A percentile compares a stretch with the other conserved stretches of the same genome.
phyloP scores from a whole-genome alignment of 768 basidiomycete genomes.

The Suillus occidentalis region DNA sequence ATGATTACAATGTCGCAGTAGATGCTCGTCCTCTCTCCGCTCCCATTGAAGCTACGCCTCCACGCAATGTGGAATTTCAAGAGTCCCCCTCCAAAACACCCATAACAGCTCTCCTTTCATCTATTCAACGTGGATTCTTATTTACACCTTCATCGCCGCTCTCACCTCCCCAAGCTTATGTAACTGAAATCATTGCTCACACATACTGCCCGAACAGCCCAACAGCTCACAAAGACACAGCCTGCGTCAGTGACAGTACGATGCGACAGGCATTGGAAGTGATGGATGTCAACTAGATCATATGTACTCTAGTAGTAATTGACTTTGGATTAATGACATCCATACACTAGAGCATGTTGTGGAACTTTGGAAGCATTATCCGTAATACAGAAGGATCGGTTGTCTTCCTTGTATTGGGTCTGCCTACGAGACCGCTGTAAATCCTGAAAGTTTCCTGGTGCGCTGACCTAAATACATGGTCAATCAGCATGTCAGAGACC shows the following conservation, averaged over 20 bases:
- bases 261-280: neutral
- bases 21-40: neutral
- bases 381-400: neutral
- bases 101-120: constrained; percentile 59
- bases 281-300: neutral
- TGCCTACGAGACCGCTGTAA: neutral
- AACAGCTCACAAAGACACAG: neutral
- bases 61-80: neutral
- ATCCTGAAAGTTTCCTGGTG: neutral
- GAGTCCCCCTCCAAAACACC: constrained; percentile 48
- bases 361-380: neutral
- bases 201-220: neutral
- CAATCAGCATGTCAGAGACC: neutral
- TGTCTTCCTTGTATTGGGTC: neutral
- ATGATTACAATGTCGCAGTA: neutral
- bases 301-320: neutral
- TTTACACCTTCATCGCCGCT: constrained; percentile 62
- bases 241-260: neutral
- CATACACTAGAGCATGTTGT: neutral
- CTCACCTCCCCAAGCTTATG: constrained; percentile 54
- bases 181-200: constrained; percentile 5
- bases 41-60: neutral
- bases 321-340: neutral
- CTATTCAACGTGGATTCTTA: constrained; percentile 70
- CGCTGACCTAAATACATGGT: neutral